Base-by-base conservation (phyloP, 1,284 basidiomycete species). In the Anthracocystis panici-leucophaei region DNA sequence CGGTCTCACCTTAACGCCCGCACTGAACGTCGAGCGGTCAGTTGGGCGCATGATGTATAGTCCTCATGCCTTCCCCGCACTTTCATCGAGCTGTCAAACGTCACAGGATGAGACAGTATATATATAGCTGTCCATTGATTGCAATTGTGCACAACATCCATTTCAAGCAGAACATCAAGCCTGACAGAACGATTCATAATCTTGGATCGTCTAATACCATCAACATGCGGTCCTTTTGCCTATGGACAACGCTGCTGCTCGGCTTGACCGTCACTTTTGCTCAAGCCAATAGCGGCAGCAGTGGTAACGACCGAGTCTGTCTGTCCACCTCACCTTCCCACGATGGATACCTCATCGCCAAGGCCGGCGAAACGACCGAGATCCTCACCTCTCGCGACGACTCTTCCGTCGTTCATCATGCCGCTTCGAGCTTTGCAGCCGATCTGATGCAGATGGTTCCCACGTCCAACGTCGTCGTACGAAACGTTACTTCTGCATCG, bases 311-410 rank as follows among this genome's bases (percentile, higher is more conserved):
- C 18, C 33, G 33, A 20, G 33, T 42, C 23, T 69, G 61, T 57
- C 61, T 69, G n/a, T 42, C 48, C 18, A 59, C 48, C 5, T 35
- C 57, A 9, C 33, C 64, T 11, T 57, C 57, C 1, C 12, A 14
- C 18, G 1, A 40, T 8, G 61, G 57, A 5, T 69, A 69, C 35
- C 44, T 60, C n/a, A 56, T 69, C 46, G 67, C 67, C 5, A 46
- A 53, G 18, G 41, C 57, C 12, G 67, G 67, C 21, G 61, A 69
- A 21, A 69, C 66, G 14, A 69, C 66, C 40, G 57, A 58, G 33
- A 63, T 69, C 33, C 66, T 69, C 52, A 69, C 66, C n/a, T 69
- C 66, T 31, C 56, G 66, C 51, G 56, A 69, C 40, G 66, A 69
- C n/a, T 57, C 66, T 18, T 25, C 60, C 0, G 56, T 69, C 33